phyloP scores from a whole-genome alignment of 345 rosid genomes.

The Gossypium arboreum region DNA sequence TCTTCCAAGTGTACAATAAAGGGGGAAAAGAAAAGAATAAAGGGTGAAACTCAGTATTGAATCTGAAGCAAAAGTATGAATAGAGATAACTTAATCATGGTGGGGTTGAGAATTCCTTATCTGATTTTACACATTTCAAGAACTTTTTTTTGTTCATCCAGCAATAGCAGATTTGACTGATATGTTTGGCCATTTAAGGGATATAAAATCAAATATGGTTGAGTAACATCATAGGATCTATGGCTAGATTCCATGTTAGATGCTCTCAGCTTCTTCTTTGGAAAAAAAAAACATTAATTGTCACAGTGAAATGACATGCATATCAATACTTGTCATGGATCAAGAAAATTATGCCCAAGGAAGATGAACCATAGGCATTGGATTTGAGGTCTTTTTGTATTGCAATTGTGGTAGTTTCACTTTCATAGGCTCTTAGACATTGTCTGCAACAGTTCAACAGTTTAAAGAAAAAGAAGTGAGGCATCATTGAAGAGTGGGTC shows the following conservation, averaged over 20 bases:
- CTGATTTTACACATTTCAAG: constrained; percentile 11
- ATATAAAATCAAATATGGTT: neutral
- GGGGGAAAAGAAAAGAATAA: neutral
- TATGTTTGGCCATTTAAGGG: neutral
- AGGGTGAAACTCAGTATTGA: neutral
- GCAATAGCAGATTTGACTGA: constrained; percentile 11
- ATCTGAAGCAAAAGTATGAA: constrained; percentile 10
- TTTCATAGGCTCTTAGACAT: neutral
- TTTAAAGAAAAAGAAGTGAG: neutral
- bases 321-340: neutral
- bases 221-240: neutral
- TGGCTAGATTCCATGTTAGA: neutral
- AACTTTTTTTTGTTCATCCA: constrained; percentile 5
- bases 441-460: neutral
- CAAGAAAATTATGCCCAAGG: neutral
- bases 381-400: neutral
- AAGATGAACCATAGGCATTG: neutral
- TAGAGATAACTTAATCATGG: constrained; percentile 11
- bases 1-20: constrained; percentile 13
- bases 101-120: constrained; percentile 8
- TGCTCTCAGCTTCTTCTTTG: constrained; percentile 5
- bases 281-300: neutral
- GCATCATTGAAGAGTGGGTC: neutral
- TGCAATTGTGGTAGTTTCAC: neutral
- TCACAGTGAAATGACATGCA: neutral